Evolutionary conservation across 345 rosid genomes (phyloP), one percentile per base, ranked within the genome.

Genomic region (Melaleuca quinquenervia): DNA sequence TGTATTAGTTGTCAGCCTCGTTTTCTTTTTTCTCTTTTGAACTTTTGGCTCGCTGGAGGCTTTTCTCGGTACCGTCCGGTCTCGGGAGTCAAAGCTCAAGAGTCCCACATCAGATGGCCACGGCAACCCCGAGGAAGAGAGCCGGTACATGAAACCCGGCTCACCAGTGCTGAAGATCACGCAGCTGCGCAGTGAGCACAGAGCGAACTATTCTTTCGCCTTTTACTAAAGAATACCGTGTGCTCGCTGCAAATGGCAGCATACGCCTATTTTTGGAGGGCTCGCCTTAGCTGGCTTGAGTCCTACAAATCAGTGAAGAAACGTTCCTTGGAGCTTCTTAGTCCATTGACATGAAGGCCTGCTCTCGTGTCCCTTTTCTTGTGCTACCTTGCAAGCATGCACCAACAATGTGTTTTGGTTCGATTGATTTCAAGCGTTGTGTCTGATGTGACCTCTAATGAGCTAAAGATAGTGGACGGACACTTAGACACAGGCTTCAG

Each of bases 181-280:
- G 88, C 90, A 87, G 90, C 91, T 90, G 84, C 54, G 90, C 86
- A 74, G 84, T 85, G 89, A 80, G 88, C 86, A 87, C 92, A 90
- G 1, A 89, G 91, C 90, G 90, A 89, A 90, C 92, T 88, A 89
- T 90, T 91, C 92, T 89, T 89, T 91, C 92, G 92, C 93, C 91
- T 90, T 91, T 88, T 91, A 89, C 91, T 90, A 91, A 90, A 90
- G 92, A 91, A 87, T 87, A 89, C 89, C 89, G 91, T 91, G 91
- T 88, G 88, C 56, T 44, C 85, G 88, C 82, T 52, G 87, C 88
- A 74, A 1, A 44, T 2, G 55, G 84, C 82, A 89, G 90, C 91
- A 86, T 90, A 85, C 89, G 84, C 84, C 26, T 16, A 64, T 87
- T 87, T 87, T 84, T 52, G 82, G 82, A 78, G 88, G 84, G 82